Conservation (phyloP, 2,329 filamentous ascomycete species). For the Aulographum hederae region DNA sequence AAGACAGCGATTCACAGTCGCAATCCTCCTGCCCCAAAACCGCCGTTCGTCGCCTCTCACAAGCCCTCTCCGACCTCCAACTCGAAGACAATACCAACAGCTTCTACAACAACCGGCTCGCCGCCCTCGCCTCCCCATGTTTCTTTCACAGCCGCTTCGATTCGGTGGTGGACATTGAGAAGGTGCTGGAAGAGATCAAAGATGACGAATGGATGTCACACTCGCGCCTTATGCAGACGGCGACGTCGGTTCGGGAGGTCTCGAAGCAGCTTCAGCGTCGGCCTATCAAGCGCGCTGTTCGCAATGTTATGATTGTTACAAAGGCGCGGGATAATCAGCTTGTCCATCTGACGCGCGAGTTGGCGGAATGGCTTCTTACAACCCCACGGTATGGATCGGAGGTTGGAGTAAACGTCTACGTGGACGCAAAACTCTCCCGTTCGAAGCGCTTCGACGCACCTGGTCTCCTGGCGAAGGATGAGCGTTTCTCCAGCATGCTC, state of each 20-base stretch:
- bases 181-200: constrained; percentile 85
- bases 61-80: constrained; percentile 34
- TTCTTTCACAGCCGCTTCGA: constrained; percentile 98
- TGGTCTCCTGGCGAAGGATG: constrained; percentile 53
- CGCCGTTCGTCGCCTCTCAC: constrained; percentile 39
- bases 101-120: constrained; percentile 23
- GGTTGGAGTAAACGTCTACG: constrained; percentile 88
- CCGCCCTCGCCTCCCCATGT: constrained; percentile 73
- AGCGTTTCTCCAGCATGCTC: constrained; percentile 59
- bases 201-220: constrained; percentile 81
- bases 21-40: constrained; percentile 9
- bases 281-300: constrained; percentile 79
- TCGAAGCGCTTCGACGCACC: constrained; percentile 75
- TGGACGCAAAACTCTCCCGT: constrained; percentile 82
- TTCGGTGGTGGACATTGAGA: constrained; percentile 85
- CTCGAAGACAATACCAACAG: constrained; percentile 19
- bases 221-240: constrained; percentile 84
- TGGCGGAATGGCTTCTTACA: constrained; percentile 71
- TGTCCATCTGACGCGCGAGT: constrained; percentile 71
- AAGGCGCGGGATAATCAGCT: constrained; percentile 92
- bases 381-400: constrained; percentile 66
- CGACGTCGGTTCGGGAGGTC: constrained; percentile 85
- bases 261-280: constrained; percentile 86
- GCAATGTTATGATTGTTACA: constrained; percentile 95
- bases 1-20: constrained; percentile 6